phyloP scores from a whole-genome alignment of 2,329 filamentous ascomycete genomes.

The Emydomyces testavorans region DNA sequence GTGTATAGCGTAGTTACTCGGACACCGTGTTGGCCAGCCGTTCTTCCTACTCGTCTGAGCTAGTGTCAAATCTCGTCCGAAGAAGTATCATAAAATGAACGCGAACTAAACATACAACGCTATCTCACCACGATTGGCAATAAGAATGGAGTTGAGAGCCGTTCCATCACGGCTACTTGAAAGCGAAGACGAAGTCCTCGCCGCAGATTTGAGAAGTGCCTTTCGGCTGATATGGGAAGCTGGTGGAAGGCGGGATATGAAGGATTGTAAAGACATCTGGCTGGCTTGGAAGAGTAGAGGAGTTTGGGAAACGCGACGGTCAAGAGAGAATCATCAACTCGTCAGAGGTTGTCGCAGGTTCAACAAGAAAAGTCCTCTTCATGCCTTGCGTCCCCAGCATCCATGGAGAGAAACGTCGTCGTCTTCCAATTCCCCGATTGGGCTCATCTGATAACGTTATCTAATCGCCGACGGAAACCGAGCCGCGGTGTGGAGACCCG shows the following conservation, averaged over 20 bases:
- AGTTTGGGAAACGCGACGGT: not conserved
- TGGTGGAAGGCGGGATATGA: slow-evolving; percentile 15
- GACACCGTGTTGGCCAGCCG: slow-evolving; percentile 78
- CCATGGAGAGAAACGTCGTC: not conserved
- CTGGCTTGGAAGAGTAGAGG: not conserved
- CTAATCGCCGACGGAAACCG: slow-evolving; percentile 16
- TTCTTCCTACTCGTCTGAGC: slow-evolving; percentile 64
- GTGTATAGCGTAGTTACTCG: slow-evolving; percentile 91
- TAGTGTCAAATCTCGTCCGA: not conserved
- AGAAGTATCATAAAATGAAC: not conserved
- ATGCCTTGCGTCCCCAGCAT: not conserved
- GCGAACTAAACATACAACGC: slow-evolving; percentile 53
- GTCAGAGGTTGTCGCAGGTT: not conserved
- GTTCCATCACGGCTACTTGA: slow-evolving; percentile 21
- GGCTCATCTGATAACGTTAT: not conserved
- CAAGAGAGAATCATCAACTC: not conserved
- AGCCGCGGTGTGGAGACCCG: slow-evolving; percentile 7
- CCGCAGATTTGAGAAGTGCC: slow-evolving; percentile 14
- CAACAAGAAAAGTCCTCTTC: not conserved
- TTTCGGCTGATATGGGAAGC: slow-evolving; percentile 15
- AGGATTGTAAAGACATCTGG: slow-evolving; percentile 12
- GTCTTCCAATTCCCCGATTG: not conserved
- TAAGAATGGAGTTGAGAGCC: slow-evolving; percentile 65
- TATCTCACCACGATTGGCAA: slow-evolving; percentile 95
- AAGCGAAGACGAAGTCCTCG: slow-evolving; percentile 12